Evolutionary conservation across 352 stramenopile genomes (phyloP).

Genomic region (Phytophthora cajani): DNA sequence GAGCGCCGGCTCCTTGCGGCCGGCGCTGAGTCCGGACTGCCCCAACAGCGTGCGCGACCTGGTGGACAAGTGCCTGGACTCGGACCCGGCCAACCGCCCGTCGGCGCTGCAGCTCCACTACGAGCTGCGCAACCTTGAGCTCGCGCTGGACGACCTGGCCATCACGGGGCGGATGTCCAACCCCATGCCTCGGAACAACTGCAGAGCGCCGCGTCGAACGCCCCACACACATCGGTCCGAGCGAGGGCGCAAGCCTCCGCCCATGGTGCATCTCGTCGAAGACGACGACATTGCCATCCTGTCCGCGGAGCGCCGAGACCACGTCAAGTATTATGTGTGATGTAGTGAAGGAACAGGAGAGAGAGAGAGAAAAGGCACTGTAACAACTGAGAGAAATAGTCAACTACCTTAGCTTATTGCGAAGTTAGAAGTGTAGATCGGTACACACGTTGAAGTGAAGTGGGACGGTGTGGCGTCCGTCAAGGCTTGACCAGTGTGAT

Average conservation of each 20-base stretch:
- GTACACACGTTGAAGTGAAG: conserved; percentile 10
- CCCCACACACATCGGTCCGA: background rate
- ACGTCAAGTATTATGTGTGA: conserved; percentile 31
- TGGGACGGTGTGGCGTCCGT: background rate
- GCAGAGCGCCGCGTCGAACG: conserved; percentile 8
- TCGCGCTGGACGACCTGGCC: conserved; percentile 29
- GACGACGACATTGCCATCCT: conserved; percentile 36
- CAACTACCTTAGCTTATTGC: conserved; percentile 12
- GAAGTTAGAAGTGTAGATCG: background rate
- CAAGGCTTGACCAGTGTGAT: too few species aligned
- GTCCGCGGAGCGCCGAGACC: conserved; percentile 27
- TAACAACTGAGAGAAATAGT: conserved; percentile 29
- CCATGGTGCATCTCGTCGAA: conserved; percentile 26
- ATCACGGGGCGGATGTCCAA: conserved; percentile 14
- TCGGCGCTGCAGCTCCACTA: conserved; percentile 75
- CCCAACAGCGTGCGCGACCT: conserved; percentile 52
- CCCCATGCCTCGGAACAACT: conserved; percentile 15
- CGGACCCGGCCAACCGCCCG: conserved; percentile 53
- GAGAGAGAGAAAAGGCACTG: conserved; percentile 6
- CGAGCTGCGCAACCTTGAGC: conserved; percentile 52
- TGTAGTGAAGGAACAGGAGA: conserved; percentile 1
- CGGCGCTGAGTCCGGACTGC: conserved; percentile 52
- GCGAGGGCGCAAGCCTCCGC: conserved; percentile 9
- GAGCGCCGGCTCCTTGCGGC: conserved; percentile 53
- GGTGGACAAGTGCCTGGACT: conserved; percentile 54